Conservation (phyloP, 768 basidiomycete species). For the Lentinula aciculospora region DNA sequence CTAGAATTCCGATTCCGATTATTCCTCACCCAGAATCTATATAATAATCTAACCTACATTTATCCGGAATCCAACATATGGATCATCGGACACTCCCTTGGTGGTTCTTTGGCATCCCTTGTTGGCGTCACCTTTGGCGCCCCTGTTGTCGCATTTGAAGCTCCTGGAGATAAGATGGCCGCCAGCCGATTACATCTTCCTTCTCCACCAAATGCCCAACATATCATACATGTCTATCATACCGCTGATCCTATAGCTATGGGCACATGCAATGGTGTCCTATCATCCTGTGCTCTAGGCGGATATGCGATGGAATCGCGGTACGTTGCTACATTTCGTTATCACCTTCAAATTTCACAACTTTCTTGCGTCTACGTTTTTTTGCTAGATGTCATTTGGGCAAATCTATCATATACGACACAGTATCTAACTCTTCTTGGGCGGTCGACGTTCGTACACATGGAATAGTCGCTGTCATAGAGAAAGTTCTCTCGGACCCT, state of each 20-base stretch:
- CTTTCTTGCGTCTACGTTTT: not conserved
- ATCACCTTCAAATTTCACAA: not conserved
- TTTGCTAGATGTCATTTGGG: slow-evolving; percentile 78
- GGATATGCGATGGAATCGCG: slow-evolving; percentile 88
- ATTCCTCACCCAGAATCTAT: slow-evolving; percentile 60
- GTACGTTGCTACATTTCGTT: slow-evolving; percentile 26
- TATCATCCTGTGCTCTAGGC: slow-evolving; percentile 76
- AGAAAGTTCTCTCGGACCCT: slow-evolving; percentile 60
- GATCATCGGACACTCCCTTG: slow-evolving; percentile 75
- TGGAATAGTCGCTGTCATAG: slow-evolving; percentile 73
- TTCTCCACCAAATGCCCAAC: slow-evolving; percentile 72
- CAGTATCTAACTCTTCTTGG: slow-evolving; percentile 84
- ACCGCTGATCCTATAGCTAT: slow-evolving; percentile 94
- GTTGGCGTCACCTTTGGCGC: slow-evolving; percentile 85
- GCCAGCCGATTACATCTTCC: slow-evolving; percentile 80
- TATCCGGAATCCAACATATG: slow-evolving; percentile 90
- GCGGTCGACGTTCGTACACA: slow-evolving; percentile 77
- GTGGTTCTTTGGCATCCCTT: slow-evolving; percentile 72
- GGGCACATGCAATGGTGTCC: slow-evolving; percentile 77
- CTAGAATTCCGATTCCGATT: not conserved
- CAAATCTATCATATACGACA: slow-evolving; percentile 84
- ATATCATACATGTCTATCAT: slow-evolving; percentile 89
- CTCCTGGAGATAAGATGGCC: slow-evolving; percentile 83
- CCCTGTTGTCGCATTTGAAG: slow-evolving; percentile 84
- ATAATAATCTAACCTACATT: slow-evolving; percentile 90